These are phyloP conservation scores for Dryas octopetala DNA, from an alignment of 306 rosid species.

Conservation along the genomic window DNA sequence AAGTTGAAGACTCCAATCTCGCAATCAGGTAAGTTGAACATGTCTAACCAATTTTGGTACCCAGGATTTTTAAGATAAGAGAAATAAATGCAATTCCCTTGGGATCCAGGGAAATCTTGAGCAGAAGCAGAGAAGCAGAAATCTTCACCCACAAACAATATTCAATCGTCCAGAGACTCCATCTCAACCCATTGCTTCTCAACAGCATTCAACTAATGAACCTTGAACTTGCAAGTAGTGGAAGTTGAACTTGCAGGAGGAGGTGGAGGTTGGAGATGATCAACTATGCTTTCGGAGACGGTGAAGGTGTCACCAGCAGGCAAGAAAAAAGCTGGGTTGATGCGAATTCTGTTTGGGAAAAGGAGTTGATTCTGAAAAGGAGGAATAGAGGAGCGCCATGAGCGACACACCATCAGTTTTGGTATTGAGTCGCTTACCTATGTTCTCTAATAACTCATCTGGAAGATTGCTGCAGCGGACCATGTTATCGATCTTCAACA, in stretches of 20 bases:
- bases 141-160: conserved; percentile 28
- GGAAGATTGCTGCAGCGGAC: too few relatives aligned
- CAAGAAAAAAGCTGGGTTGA: too few relatives aligned
- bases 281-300: conserved; percentile 22
- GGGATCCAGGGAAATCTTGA: conserved; percentile 21
- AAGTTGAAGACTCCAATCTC: neutral
- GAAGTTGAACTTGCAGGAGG: neutral
- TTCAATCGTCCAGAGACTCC: conserved; percentile 23
- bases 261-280: conserved; percentile 14
- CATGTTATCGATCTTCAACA: too few relatives aligned
- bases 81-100: conserved; percentile 34
- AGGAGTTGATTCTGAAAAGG: too few relatives aligned
- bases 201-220: neutral
- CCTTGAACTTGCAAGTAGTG: neutral
- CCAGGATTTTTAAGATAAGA: too few relatives aligned
- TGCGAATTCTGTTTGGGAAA: too few relatives aligned
- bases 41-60: too few relatives aligned
- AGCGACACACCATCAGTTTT: neutral
- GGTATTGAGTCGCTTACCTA: too few relatives aligned
- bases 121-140: conserved; percentile 32
- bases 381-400: conserved; percentile 20
- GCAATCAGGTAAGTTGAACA: too few relatives aligned
- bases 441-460: too few relatives aligned
- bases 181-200: conserved; percentile 13
- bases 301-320: too few relatives aligned